Percentiles rank a stretch among this genome's conserved stretches.
Evolutionary conservation across 257 asterid genomes (phyloP).

Genomic region (Ophiorrhiza pumila): DNA sequence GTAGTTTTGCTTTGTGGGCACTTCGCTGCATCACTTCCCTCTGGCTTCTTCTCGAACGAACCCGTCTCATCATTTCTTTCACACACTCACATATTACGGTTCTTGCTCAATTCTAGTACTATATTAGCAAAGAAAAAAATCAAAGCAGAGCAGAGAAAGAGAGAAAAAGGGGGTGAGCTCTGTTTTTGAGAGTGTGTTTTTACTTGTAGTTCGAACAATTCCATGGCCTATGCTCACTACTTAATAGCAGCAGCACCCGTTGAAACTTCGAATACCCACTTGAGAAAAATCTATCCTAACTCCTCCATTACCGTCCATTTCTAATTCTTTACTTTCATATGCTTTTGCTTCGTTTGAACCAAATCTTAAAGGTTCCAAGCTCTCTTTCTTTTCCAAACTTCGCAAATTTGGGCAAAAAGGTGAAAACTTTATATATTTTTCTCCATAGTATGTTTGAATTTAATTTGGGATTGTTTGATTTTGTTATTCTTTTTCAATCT

Average conservation of each 20-base stretch:
- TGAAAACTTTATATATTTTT: neutral
- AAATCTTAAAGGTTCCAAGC: constrained; percentile 19
- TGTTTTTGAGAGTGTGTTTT: neutral
- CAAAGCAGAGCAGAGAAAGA: neutral
- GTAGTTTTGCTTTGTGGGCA: neutral
- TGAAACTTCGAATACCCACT: constrained; percentile 29
- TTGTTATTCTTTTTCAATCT: neutral
- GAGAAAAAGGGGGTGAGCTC: neutral
- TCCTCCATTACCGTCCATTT: constrained; percentile 27
- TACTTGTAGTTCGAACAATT: too few relatives aligned
- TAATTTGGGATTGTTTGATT: neutral
- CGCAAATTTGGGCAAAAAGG: constrained; percentile 16
- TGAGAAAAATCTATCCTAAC: constrained; percentile 23
- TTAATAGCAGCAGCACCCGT: constrained; percentile 41
- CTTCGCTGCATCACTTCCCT: constrained; percentile 9
- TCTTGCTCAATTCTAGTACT: neutral
- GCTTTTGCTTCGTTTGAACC: constrained; percentile 27
- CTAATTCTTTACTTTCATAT: constrained; percentile 16
- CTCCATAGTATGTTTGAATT: neutral
- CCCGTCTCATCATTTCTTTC: neutral
- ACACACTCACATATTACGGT: too few relatives aligned
- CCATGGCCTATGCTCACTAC: constrained; percentile 63
- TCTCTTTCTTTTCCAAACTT: constrained; percentile 23
- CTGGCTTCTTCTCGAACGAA: constrained; percentile 25
- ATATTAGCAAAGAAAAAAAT: neutral